Evolutionary conservation across 73 alveolate species (phyloP), one percentile per base, ranked within the genome.

Genomic region (Uronychia binucleata): DNA sequence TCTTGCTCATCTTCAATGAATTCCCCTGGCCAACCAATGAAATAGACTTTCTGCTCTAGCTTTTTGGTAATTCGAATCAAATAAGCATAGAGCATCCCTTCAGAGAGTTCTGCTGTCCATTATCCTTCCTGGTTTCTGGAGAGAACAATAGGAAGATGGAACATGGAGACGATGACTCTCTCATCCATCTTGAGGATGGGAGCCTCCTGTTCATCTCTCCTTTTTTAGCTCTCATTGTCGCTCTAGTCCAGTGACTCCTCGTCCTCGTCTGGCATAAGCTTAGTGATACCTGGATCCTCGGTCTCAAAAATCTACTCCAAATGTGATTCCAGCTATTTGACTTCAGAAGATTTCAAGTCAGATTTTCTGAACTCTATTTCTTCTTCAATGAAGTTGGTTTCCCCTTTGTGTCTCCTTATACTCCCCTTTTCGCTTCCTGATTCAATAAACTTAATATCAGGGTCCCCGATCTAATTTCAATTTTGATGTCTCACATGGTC

Each of bases 11-110:
- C 35, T 74, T 79, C 59, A 28, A 88, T 80, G 14, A 79, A 11
- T 30, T 78, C 33, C 0, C 90, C 92, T 27, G 92, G 90, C 90
- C 90, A 85, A 0, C 95, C 95, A 1, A 90, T 78, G 87, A 91
- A 90, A 14, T 11, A 5, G 5, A 46, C 5, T 19, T 19, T 46
- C 19, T 46, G 67, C 19, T 46, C 67, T 5, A 46, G 19, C 67
- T 46, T 46, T 5, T 46, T 46, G 5, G n/a, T 46, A 19, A 46
- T 5, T 46, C 67, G 67, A 5, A 46, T 5, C 5, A 46, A 11
- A 46, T 46, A 46, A 19, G 5, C 19, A 19, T 46, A 46, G n/a
- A 46, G 5, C n/a, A 46, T 5, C 5, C 67, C 67, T 11, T 46
- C 19, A 11, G 67, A 46, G 67, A 11, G 5, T 5, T 19, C 19